Percentiles rank a stretch among this genome's conserved stretches.
phyloP scores from a whole-genome alignment of 164 flowering plant species.

The Vitis vinifera region ASM3070453v1 NC_081815.1:10110001-10110500 shows the following conservation, averaged over 20 bases:
- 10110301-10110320: constrained; percentile 58
- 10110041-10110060: constrained; percentile 38
- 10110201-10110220: constrained; percentile 54
- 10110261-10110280: constrained; percentile 49
- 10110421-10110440: too few species aligned
- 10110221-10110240: constrained; percentile 42
- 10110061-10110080: constrained; percentile 43
- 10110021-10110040: constrained; percentile 46
- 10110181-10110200: constrained; percentile 46
- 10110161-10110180: constrained; percentile 50
- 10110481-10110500: too few species aligned
- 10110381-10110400: too few species aligned
- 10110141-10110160: too few species aligned
- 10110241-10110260: constrained; percentile 73
- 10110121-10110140: not conserved
- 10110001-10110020: constrained; percentile 43
- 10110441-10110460: not conserved
- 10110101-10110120: not conserved
- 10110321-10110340: constrained; percentile 63
- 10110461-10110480: too few species aligned
- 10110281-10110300: constrained; percentile 58
- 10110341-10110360: constrained; percentile 77
- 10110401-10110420: too few species aligned
- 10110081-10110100: not conserved
- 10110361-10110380: not conserved